Percentiles rank a stretch among this genome's conserved stretches.
phyloP scores from a whole-genome alignment of 805 yeast genomes.

The Komagataella kurtzmanii region DNA sequence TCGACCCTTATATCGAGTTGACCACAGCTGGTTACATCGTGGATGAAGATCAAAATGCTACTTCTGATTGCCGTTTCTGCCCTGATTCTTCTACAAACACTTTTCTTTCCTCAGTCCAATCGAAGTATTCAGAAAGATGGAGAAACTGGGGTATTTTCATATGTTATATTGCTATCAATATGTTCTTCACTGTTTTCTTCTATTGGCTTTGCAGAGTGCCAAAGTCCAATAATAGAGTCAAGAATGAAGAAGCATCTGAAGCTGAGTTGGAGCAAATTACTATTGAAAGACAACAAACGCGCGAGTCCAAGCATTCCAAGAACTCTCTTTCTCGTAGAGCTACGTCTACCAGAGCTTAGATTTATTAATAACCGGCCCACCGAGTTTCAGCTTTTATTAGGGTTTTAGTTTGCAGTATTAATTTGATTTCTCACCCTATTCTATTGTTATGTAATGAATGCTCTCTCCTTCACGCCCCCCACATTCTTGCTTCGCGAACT shows the following conservation, averaged over 20 bases:
- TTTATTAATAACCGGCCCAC: neutral
- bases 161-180: constrained; percentile 30
- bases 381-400: neutral
- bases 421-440: neutral
- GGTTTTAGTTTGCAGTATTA: neutral
- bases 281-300: neutral
- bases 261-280: neutral
- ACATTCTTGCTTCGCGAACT: neutral
- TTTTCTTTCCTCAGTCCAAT: constrained; percentile 33
- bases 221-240: neutral
- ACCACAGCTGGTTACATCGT: constrained; percentile 33
- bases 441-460: neutral
- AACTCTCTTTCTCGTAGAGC: neutral
- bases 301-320: neutral
- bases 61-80: constrained; percentile 51
- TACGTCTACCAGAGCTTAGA: neutral
- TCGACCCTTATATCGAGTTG: constrained; percentile 21
- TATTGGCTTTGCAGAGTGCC: constrained; percentile 16
- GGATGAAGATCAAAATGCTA: constrained; percentile 20
- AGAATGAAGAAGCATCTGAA: neutral
- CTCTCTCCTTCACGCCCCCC: neutral
- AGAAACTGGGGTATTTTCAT: constrained; percentile 45
- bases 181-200: constrained; percentile 14
- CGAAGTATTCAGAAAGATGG: constrained; percentile 28
- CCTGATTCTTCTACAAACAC: constrained; percentile 40